Evolutionary conservation across 2,329 filamentous ascomycete species (phyloP).

Genomic region (Diplocarpon mali): DNA sequence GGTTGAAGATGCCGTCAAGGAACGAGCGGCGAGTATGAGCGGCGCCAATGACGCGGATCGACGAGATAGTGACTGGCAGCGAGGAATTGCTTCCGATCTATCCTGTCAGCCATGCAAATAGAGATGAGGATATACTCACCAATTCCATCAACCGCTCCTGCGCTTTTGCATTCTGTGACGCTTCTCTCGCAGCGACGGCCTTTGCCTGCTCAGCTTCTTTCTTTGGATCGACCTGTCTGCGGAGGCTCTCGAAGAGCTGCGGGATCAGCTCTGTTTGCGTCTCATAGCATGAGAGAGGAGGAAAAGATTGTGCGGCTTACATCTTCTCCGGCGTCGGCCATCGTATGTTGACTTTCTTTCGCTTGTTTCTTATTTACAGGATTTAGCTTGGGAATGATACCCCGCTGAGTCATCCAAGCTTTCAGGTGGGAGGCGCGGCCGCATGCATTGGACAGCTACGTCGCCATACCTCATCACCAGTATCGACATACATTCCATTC

Average conservation of each 20-base stretch:
- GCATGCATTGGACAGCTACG: no score
- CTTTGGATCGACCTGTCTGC: conserved; percentile 46
- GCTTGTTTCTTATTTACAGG: no score
- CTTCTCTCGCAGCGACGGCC: conserved; percentile 38
- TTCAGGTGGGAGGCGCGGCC: no score
- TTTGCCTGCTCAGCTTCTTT: conserved; percentile 47
- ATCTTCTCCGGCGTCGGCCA: conserved; percentile 32
- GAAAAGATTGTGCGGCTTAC: conserved; percentile 28
- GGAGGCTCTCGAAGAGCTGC: conserved; percentile 50
- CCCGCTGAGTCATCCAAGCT: not conserved
- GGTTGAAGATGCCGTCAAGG: conserved; percentile 69
- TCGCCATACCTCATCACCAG: no score
- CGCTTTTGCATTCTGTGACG: conserved; percentile 31
- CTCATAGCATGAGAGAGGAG: no score
- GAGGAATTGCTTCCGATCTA: conserved; percentile 74
- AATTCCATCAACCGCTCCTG: conserved; percentile 54
- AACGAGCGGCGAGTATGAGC: conserved; percentile 75
- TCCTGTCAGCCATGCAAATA: not conserved
- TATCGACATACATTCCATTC: no score
- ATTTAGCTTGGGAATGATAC: no score
- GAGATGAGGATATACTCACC: conserved; percentile 32
- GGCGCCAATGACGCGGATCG: conserved; percentile 73
- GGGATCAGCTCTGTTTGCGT: not conserved
- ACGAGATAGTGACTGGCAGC: conserved; percentile 77
- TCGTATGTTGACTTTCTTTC: conserved; percentile 5